Base-by-base conservation (phyloP, 1,139 yeast species). In the Diutina sp. region DNA sequence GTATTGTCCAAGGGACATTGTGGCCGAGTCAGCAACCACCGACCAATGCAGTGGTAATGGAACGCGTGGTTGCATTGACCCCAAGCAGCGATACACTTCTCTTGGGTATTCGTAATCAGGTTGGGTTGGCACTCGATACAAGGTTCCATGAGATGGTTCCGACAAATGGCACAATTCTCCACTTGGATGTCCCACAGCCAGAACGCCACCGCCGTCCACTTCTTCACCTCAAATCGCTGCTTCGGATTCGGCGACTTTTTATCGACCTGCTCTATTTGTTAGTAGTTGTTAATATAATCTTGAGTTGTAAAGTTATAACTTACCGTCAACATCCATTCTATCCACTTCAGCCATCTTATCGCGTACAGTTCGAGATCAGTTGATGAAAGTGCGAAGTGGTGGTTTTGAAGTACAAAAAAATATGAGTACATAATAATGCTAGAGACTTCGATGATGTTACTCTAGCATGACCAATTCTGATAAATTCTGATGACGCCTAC, bases 121-220 rank as follows among this genome's bases (percentile, higher is more conserved):
- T 86, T 85, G 18, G 96, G 88, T 69, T 90, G 97, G 69, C 99
- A 95, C 68, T 91, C 99, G 62, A 95, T 93, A 71, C 99, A 95
- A 29, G 95, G 95, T 65, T 95, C 99, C 99, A 95, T 95, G 64
- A 93, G 80, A 71, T 93, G 98, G 70, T 93, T 95, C 66, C 99
- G 82, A 78, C 99, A 95, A 69, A 95, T 95, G 53, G 99, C 98
- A 76, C 99, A 95, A 58, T 90, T 90, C 64, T 95, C 99, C 59
- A 93, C 96, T 56, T 85, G 95, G 59, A 90, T 88, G 71, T 90
- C 83, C 99, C 99, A 95, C 1, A 97, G 90, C 99, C 99, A 95
- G 67, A 93, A 90, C 18, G 99, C 98, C 56, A 95, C 99, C 0
- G 99, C 98, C 16, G 97, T 90, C 99, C 99, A 93, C 75, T 77